Base-by-base conservation (phyloP, 768 basidiomycete species). In the Macrocybe gigantea region DNA sequence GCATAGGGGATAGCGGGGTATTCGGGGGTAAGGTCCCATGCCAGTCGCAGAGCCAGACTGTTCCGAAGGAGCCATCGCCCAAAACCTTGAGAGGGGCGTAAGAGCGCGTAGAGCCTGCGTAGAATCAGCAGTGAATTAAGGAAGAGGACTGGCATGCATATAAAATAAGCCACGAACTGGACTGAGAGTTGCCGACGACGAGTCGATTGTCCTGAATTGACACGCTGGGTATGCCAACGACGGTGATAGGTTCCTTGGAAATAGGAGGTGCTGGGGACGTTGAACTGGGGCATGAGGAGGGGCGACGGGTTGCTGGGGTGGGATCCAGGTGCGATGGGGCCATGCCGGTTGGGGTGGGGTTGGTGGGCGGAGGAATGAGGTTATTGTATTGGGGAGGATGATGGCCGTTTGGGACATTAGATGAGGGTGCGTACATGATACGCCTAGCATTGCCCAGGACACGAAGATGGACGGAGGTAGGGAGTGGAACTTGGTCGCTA, bases 11-110 rank as follows among this genome's bases (percentile, higher is more conserved):
- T 53, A 92, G 70, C 38, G 86, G 85, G 44, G 89, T 90, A 75
- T 89, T 88, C 65, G 91, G 84, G 63, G 93, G 91, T 63, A 98
- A 74, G 52, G 88, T 82, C 61, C 90, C 91, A 75, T 96, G 93
- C 95, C 95, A 99, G 77, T 99, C 96, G 68, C 94, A 96, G 57
- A 99, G 79, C 84, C 90, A 93, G 55, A 99, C 96, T 3, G 93
- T 98, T 44, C 96, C 96, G 62, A 99, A 98, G 5, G 95, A 97
- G 47, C 96, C 96, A 65, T 97, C 95, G 37, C 96, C 96, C 65
- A 99, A 81, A 52, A 89, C 86, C 73, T 98, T 98, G 75, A 98
- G 80, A 42, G 91, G 87, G 30, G 93, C 94, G 65, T 94, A 99
- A 13, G 86, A 85, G 58, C 93, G 85, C 49, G 80, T 82, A 12